Evolutionary conservation across 257 asterid genomes (phyloP).

Genomic region (Sherardia arvensis): DNA sequence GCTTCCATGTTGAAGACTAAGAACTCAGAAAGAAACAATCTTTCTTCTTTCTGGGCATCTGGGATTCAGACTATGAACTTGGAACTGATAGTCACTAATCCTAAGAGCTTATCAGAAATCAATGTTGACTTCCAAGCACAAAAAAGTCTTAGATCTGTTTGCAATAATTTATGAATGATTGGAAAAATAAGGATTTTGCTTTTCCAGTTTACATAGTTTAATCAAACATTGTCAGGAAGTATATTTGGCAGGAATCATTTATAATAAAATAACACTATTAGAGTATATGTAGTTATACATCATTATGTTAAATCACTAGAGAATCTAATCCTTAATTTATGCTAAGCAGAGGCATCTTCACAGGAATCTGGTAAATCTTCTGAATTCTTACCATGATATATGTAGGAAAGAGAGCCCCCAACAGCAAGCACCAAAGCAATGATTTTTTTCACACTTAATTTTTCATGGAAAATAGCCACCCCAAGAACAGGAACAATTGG

Average conservation of each 20-base stretch:
- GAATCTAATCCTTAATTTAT: too few species aligned
- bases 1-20: neutral
- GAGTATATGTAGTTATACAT: too few species aligned
- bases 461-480: slow-evolving; percentile 26
- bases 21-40: neutral
- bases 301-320: too few species aligned
- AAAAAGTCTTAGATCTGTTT: neutral
- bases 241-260: neutral
- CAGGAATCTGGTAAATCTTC: neutral
- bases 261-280: too few species aligned
- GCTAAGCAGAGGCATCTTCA: neutral
- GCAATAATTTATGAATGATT: neutral
- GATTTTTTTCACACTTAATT: slow-evolving; percentile 28
- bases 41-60: neutral
- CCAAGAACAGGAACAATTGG: slow-evolving; percentile 29
- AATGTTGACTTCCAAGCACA: neutral
- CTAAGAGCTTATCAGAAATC: neutral
- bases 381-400: slow-evolving; percentile 24
- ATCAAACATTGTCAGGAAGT: neutral
- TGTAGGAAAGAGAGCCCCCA: slow-evolving; percentile 30
- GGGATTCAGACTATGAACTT: neutral
- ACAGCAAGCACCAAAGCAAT: slow-evolving; percentile 29
- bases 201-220: neutral
- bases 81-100: too few species aligned
- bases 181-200: neutral